A percentile compares a stretch with the other conserved stretches of the same genome.
These are phyloP conservation scores for Vaccinium darrowii DNA, from an alignment of 148 eudicot species.

Conservation along the genomic window DNA sequence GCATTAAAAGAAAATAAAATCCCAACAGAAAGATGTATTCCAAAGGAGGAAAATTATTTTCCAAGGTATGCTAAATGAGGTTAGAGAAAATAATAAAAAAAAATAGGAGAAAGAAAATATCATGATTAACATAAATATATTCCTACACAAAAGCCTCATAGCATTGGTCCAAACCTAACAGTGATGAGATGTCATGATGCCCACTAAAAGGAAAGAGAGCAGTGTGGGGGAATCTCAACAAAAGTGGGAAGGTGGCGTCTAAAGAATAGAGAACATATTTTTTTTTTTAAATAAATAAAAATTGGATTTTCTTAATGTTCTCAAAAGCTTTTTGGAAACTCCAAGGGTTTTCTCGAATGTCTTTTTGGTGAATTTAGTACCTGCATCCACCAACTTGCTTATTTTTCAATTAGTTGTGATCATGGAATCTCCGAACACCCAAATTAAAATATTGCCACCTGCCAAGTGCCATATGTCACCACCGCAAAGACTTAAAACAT, in stretches of 20 bases:
- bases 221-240: conserved; percentile 16
- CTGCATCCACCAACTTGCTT: conserved; percentile 8
- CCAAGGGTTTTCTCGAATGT: conserved; percentile 8
- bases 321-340: conserved; percentile 13
- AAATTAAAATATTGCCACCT: neutral
- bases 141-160: neutral
- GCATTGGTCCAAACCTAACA: conserved; percentile 2
- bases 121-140: neutral
- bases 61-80: neutral
- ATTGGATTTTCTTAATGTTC: conserved; percentile 5
- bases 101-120: neutral
- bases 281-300: neutral
- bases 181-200: conserved; percentile 14
- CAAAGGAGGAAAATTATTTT: neutral
- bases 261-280: neutral
- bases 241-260: conserved; percentile 21
- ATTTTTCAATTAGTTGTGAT: neutral
- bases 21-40: neutral
- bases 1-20: neutral
- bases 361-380: neutral
- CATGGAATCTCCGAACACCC: neutral
- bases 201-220: conserved; percentile 8
- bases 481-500: no score
- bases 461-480: no score
- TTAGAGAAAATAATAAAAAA: neutral